Evolutionary conservation across 108 stramenopile species (phyloP).

Genomic region (Skeletonema tropicum): DNA sequence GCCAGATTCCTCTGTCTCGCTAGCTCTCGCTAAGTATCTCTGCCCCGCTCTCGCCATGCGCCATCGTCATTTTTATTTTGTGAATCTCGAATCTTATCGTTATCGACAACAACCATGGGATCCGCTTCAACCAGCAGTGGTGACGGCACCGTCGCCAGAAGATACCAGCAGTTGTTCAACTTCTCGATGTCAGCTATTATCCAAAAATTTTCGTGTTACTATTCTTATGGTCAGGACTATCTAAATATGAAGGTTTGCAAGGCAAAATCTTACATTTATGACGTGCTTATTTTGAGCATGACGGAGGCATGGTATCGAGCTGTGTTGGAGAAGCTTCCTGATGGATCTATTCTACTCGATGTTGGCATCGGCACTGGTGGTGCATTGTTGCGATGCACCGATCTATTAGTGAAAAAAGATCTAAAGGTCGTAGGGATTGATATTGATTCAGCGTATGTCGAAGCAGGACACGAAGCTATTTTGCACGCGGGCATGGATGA

Average conservation of each 20-base stretch:
- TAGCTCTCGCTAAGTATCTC: too few relatives aligned
- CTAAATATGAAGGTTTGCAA: not conserved
- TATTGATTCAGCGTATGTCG: conserved; percentile 62
- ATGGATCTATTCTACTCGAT: conserved; percentile 53
- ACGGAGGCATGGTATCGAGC: conserved; percentile 65
- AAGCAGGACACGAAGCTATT: conserved; percentile 47
- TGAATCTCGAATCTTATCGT: too few relatives aligned
- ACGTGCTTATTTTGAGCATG: conserved; percentile 62
- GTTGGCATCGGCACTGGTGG: conserved; percentile 75
- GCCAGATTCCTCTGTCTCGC: too few relatives aligned
- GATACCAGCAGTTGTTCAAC: conserved; percentile 8
- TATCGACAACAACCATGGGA: not conserved
- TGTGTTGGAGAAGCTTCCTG: conserved; percentile 42
- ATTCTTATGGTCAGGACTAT: not conserved
- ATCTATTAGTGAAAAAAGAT: conserved; percentile 43
- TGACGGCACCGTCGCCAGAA: not conserved
- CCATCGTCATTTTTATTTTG: too few relatives aligned
- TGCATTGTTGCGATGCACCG: conserved; percentile 47
- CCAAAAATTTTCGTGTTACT: conserved; percentile 21
- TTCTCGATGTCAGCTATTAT: conserved; percentile 15
- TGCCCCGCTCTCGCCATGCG: too few relatives aligned
- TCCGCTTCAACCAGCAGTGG: not conserved
- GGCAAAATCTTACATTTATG: conserved; percentile 59
- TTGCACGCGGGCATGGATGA: conserved; percentile 26
- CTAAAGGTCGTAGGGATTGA: conserved; percentile 66